phyloP scores from a whole-genome alignment of 495 filamentous ascomycete genomes.

The Aspergillus coremiiformis region DNA sequence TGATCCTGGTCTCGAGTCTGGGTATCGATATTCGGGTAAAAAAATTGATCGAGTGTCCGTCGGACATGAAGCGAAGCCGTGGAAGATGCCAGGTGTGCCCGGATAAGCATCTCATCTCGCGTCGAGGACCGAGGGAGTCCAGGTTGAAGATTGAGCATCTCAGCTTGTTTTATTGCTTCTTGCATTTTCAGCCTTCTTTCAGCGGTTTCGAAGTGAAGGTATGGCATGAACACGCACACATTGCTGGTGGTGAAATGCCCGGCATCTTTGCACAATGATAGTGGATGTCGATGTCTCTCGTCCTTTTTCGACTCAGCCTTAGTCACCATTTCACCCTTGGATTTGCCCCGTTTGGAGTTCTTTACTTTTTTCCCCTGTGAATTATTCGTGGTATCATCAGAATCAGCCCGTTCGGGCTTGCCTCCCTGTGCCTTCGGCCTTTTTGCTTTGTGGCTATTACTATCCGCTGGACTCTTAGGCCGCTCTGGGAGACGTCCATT shows the following conservation, averaged over 20 bases:
- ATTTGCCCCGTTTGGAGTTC: conserved; percentile 33
- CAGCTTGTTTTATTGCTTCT: conserved; percentile 47
- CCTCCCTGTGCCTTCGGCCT: conserved; percentile 24
- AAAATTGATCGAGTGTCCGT: conserved; percentile 63
- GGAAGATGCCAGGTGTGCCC: conserved; percentile 49
- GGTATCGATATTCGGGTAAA: conserved; percentile 65
- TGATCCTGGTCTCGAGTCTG: conserved; percentile 58
- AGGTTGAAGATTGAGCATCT: conserved; percentile 21
- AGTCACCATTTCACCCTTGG: conserved; percentile 25
- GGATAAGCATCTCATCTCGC: conserved; percentile 56
- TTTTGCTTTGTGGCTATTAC: conserved; percentile 3
- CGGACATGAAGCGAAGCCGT: conserved; percentile 56
- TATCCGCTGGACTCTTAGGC: background rate
- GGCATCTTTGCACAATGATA: conserved; percentile 28
- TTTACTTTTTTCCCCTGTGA: conserved; percentile 32
- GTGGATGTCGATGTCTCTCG: conserved; percentile 19
- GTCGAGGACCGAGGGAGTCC: conserved; percentile 27
- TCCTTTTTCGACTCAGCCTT: conserved; percentile 32
- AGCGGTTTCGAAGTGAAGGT: conserved; percentile 59
- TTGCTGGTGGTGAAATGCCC: conserved; percentile 28
- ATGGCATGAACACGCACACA: conserved; percentile 62
- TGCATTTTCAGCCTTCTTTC: conserved; percentile 52
- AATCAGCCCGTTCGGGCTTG: conserved; percentile 26
- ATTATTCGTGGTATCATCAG: conserved; percentile 25
- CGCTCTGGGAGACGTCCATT: conserved; percentile 12